Conservation (phyloP, 2,329 filamentous ascomycete species). For the Fusarium sp. region DNA sequence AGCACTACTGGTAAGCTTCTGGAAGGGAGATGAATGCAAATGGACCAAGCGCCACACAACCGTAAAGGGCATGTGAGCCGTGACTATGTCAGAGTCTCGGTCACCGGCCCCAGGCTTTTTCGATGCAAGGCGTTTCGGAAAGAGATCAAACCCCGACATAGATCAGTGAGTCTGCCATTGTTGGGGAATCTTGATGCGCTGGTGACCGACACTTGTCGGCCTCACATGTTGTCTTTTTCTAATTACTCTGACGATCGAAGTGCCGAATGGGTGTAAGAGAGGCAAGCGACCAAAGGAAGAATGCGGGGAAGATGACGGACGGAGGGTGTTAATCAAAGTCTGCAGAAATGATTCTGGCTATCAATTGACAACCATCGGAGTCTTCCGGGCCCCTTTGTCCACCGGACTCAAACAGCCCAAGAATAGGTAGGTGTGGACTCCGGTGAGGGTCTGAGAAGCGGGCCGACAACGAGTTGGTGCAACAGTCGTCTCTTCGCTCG, state of each 20-base stretch:
- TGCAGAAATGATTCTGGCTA: background rate
- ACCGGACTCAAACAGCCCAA: background rate
- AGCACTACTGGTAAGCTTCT: conserved; percentile 5
- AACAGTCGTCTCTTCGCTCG: background rate
- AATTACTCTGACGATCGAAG: background rate
- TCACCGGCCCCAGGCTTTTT: background rate
- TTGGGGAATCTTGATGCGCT: background rate
- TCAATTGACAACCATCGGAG: background rate
- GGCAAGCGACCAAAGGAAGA: conserved; percentile 11
- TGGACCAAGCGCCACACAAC: conserved; percentile 11
- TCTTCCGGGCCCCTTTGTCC: background rate
- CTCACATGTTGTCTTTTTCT: conserved; percentile 18
- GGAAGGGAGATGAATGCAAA: conserved; percentile 1
- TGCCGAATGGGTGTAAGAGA: conserved; percentile 10
- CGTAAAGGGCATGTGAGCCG: conserved; percentile 29
- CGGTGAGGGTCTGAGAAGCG: conserved; percentile 2
- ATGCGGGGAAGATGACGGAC: conserved; percentile 23
- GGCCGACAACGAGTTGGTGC: background rate
- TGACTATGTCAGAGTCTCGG: background rate
- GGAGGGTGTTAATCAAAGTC: background rate
- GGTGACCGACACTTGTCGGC: conserved; percentile 3
- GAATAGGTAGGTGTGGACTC: background rate
- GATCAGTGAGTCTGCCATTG: background rate
- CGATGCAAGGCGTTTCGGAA: conserved; percentile 16
- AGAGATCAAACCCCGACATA: background rate